Conservation (phyloP, 345 rosid genomes). For the Syzygium grande region DNA sequence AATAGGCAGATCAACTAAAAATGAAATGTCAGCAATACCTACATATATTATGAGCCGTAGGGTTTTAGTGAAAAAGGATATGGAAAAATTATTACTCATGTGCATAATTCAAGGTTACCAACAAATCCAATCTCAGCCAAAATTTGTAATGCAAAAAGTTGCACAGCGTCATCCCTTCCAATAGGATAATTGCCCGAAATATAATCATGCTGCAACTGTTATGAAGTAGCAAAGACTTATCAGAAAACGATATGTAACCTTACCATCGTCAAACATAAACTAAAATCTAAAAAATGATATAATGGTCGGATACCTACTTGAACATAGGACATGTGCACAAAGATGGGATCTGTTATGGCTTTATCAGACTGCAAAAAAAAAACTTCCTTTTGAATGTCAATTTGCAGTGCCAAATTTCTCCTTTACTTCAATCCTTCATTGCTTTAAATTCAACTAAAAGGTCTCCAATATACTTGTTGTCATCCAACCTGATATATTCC, state of each 20-base stretch:
- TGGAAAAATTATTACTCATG: constrained; percentile 34
- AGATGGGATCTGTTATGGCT: constrained; percentile 80
- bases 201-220: constrained; percentile 87
- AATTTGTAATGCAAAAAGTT: constrained; percentile 86
- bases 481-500: constrained; percentile 88
- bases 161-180: constrained; percentile 96
- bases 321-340: constrained; percentile 80
- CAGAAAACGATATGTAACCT: not conserved
- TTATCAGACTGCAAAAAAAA: constrained; percentile 87
- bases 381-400: constrained; percentile 73
- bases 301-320: constrained; percentile 41
- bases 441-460: constrained; percentile 79
- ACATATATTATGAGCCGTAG: no score
- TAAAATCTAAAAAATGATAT: not conserved
- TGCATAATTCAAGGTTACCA: constrained; percentile 75
- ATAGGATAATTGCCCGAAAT: constrained; percentile 91
- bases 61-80: not conserved
- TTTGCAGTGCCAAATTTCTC: constrained; percentile 81
- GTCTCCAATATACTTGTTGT: constrained; percentile 84
- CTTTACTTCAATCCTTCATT: constrained; percentile 76
- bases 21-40: not conserved
- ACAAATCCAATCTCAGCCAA: constrained; percentile 86
- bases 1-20: not conserved
- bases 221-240: constrained; percentile 6
- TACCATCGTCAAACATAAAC: not conserved